phyloP scores from a whole-genome alignment of 2,329 filamentous ascomycete genomes.

The Paecilomyces sp. region DNA sequence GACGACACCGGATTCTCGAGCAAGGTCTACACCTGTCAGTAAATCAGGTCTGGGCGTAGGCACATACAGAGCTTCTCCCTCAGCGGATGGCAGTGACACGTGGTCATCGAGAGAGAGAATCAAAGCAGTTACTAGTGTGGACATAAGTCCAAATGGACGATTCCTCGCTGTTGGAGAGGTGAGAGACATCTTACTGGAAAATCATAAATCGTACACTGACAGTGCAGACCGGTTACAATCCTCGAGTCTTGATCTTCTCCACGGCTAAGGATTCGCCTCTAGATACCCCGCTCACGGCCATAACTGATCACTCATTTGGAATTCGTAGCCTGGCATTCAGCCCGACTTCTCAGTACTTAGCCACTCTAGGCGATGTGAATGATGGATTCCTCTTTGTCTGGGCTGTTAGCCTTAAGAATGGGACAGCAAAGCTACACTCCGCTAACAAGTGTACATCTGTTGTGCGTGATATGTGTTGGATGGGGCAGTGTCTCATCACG shows the following conservation, averaged over 20 bases:
- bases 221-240: conserved; percentile 73
- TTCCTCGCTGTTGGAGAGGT: conserved; percentile 87
- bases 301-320: conserved; percentile 85
- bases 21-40: conserved; percentile 49
- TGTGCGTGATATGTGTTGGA: conserved; percentile 82
- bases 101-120: conserved; percentile 89
- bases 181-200: conserved; percentile 14
- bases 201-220: conserved; percentile 2
- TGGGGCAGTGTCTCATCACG: conserved; percentile 76
- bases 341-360: conserved; percentile 74
- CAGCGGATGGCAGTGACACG: conserved; percentile 55
- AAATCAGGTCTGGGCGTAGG: conserved; percentile 38
- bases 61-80: conserved; percentile 40
- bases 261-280: conserved; percentile 67
- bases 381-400: conserved; percentile 93
- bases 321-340: conserved; percentile 88
- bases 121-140: conserved; percentile 87
- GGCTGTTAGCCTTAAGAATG: conserved; percentile 75
- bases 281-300: conserved; percentile 73
- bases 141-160: conserved; percentile 77
- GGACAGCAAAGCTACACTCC: conserved; percentile 68
- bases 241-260: conserved; percentile 83
- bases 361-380: conserved; percentile 79
- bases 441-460: conserved; percentile 91
- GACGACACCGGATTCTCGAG: conserved; percentile 50